Evolutionary conservation across 352 stramenopile species (phyloP).

Genomic region (Phytophthora cactorum): DNA sequence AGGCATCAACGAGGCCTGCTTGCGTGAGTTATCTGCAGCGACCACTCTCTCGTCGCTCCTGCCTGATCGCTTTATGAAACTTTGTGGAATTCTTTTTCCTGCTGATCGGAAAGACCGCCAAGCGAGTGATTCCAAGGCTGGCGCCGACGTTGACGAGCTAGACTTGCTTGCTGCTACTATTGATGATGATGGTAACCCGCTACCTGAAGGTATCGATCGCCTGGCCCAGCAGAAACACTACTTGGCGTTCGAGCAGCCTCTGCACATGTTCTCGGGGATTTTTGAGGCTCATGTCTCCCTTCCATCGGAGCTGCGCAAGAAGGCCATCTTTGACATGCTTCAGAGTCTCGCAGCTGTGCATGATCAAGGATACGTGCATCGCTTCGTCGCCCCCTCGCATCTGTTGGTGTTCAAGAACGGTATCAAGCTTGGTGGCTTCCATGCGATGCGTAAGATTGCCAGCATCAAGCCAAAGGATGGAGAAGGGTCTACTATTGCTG

Average conservation of each 20-base stretch:
- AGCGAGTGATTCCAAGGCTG: constrained; percentile 11
- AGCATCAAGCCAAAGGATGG: constrained; percentile 44
- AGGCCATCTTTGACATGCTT: constrained; percentile 77
- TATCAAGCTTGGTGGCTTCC: constrained; percentile 74
- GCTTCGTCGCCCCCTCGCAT: constrained; percentile 73
- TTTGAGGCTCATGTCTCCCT: constrained; percentile 67
- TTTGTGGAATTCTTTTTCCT: constrained; percentile 79
- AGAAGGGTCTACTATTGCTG: constrained; percentile 29
- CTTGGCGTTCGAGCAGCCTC: constrained; percentile 77
- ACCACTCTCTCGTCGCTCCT: constrained; percentile 49
- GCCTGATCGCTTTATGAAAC: constrained; percentile 61
- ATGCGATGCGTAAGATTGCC: constrained; percentile 63
- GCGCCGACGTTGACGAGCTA: constrained; percentile 41
- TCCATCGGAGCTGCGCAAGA: constrained; percentile 58
- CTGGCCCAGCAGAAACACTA: constrained; percentile 66
- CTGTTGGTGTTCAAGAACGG: constrained; percentile 76
- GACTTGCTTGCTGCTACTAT: constrained; percentile 42
- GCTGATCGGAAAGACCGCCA: constrained; percentile 43
- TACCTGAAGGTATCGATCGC: constrained; percentile 41
- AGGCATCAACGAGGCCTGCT: constrained; percentile 58
- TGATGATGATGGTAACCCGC: constrained; percentile 38
- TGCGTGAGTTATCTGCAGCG: constrained; percentile 61
- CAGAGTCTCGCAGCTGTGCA: constrained; percentile 66
- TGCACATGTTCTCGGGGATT: constrained; percentile 80
- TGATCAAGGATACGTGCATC: constrained; percentile 77